Base-by-base conservation (phyloP, 2,329 filamentous ascomycete genomes). In the Fusarium phyllophilum region DNA sequence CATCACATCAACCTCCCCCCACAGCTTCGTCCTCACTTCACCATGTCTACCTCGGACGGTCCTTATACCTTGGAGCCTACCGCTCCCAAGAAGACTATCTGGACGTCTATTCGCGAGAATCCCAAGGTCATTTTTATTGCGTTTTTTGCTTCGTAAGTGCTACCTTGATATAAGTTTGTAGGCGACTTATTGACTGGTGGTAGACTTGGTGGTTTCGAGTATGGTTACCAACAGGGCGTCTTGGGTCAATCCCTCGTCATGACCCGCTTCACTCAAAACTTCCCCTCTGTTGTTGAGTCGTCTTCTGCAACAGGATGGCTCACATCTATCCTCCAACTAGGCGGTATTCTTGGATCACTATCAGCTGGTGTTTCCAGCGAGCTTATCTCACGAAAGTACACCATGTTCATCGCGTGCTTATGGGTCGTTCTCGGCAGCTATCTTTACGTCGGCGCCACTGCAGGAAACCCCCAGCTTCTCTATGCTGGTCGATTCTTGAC, bases 241-340 rank as follows among this genome's bases (percentile, higher is more conserved):
- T 79, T 89, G 7, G 86, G 86, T 38, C 85, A 88, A 72, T 86
- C 86, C 18, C 81, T 89, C 6, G 86, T 87, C 73, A 89, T 89
- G 86, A 81, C 81, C 14, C 82, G 84, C 15, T 89, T 89, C 78
- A 83, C 79, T 15, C 78, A 83, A 41, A 85, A 86, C 69, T 88
- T 89, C 74, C 86, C 86, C 1, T 80, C 82, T 2, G 83, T 88
- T 14, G 83, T 86, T 42, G 66, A 81, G 13, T 86, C 85, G 0
- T 83, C 85, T 22, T 82, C 82, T 31, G 85, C 85, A 1, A 86
- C 83, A 1, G 87, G 87, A 10, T 88, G 86, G 86, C 81, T 87
- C 52, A 88, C 86, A 0, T 87, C 85, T 0, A 78, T 87, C n/a
- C 81, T 88, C 1, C 86, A 88, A 66, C 81, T 88, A 0, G 85